Conservation (phyloP, 306 rosid species). For the Psophocarpus tetragonolobus region DNA sequence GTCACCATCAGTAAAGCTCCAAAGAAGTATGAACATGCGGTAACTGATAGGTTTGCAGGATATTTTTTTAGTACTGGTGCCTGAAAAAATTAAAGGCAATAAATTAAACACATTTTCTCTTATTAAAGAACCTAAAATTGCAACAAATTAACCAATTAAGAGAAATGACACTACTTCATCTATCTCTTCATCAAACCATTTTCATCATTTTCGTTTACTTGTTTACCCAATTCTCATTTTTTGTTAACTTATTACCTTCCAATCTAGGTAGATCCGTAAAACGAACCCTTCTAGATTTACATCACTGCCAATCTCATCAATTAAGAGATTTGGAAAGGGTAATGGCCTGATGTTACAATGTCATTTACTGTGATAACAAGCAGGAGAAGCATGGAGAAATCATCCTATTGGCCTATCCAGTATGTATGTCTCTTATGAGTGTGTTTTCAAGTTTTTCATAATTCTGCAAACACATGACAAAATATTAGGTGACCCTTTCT, state of each 20-base stretch:
- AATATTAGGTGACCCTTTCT: background rate
- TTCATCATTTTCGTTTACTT: no score
- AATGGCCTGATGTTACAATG: background rate
- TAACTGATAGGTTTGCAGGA: conserved; percentile 80
- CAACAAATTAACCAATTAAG: background rate
- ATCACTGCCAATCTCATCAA: conserved; percentile 1
- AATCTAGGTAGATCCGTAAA: no score
- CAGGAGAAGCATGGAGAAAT: background rate
- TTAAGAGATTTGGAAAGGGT: conserved; percentile 1
- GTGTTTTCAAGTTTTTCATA: background rate
- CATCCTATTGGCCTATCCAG: no score
- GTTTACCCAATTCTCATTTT: no score
- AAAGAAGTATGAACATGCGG: conserved; percentile 78
- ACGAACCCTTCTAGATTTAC: no score
- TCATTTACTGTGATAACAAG: conserved; percentile 27
- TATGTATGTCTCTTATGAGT: background rate
- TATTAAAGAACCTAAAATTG: background rate
- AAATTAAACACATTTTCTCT: conserved; percentile 21
- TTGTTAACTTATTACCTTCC: no score
- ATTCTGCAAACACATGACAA: conserved; percentile 9
- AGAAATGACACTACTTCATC: background rate
- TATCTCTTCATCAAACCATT: no score
- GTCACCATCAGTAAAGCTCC: conserved; percentile 73
- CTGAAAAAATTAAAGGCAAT: conserved; percentile 51
- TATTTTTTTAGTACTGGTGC: conserved; percentile 78